Conservation (phyloP, 441 rosid species). For the Rhodomyrtus psidioides region DNA sequence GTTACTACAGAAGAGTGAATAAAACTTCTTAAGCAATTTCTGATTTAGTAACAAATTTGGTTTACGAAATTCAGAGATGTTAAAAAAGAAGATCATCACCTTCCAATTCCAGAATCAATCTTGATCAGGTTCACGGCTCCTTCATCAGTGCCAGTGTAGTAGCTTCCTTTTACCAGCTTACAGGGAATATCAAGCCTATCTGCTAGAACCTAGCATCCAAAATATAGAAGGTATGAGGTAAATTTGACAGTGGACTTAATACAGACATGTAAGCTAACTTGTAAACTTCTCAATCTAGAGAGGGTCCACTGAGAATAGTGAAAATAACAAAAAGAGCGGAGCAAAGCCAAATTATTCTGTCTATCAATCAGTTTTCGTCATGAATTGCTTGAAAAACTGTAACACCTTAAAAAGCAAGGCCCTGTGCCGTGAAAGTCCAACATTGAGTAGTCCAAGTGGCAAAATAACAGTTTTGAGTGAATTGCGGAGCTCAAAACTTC, state of each 20-base stretch:
- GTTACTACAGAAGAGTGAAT: background rate
- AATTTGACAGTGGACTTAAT: background rate
- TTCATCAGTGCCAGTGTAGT: slow-evolving; percentile 97
- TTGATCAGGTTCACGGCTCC: slow-evolving; percentile 91
- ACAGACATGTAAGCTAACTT: background rate
- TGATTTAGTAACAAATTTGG: background rate
- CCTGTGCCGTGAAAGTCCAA: slow-evolving; percentile 96
- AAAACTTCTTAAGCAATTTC: background rate
- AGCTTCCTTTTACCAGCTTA: slow-evolving; percentile 94
- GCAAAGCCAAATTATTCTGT: background rate
- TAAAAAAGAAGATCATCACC: slow-evolving; percentile 31
- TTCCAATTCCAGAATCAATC: slow-evolving; percentile 42
- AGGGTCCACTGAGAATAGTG: background rate
- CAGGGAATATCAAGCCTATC: slow-evolving; percentile 89
- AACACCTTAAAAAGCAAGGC: slow-evolving; percentile 95
- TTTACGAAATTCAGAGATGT: background rate
- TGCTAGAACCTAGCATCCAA: slow-evolving; percentile 69
- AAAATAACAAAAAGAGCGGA: background rate
- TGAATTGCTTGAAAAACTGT: background rate
- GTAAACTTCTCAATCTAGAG: background rate
- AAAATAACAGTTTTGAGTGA: slow-evolving; percentile 56
- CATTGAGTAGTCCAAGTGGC: slow-evolving; percentile 83
- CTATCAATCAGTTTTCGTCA: background rate
- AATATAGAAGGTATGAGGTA: slow-evolving; percentile 10
- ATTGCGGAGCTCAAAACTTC: slow-evolving; percentile 52